Conservation (phyloP, 208 protist species). For the Giardia muris region DNA sequence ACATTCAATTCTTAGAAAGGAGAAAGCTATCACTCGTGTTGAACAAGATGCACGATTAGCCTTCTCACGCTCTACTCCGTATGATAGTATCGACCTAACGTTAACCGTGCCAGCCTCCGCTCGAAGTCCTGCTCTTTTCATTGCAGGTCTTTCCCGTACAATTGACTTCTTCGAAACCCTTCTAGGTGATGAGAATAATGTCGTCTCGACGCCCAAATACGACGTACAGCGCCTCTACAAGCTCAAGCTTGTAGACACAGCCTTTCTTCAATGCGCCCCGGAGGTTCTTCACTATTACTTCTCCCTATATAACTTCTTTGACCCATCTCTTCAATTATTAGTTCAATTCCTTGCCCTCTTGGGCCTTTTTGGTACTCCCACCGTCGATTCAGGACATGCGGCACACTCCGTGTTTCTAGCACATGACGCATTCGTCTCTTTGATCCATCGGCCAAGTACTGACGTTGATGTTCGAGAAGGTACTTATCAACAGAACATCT, state of each 20-base stretch:
- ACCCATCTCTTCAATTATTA: not conserved
- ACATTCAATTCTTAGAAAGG: not conserved
- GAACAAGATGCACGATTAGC: not conserved
- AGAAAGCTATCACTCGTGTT: not conserved
- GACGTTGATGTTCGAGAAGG: not conserved
- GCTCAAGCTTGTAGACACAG: not conserved
- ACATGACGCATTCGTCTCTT: not conserved
- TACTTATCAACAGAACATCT: not conserved
- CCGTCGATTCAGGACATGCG: too few species aligned
- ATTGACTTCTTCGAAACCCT: not conserved
- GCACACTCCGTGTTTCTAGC: not conserved
- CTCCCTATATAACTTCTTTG: not conserved
- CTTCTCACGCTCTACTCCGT: not conserved
- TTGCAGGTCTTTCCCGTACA: not conserved
- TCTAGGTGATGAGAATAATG: not conserved
- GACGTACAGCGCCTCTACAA: not conserved
- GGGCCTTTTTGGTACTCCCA: not conserved
- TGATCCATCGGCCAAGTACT: not conserved
- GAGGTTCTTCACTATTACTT: not conserved
- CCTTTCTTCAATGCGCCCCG: not conserved
- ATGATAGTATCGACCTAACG: not conserved
- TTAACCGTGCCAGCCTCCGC: not conserved
- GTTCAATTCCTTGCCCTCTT: not conserved
- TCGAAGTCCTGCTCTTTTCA: not conserved
- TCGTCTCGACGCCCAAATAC: not conserved